Conservation (phyloP, 805 yeast genomes). For the Candida stauntonica region DNA sequence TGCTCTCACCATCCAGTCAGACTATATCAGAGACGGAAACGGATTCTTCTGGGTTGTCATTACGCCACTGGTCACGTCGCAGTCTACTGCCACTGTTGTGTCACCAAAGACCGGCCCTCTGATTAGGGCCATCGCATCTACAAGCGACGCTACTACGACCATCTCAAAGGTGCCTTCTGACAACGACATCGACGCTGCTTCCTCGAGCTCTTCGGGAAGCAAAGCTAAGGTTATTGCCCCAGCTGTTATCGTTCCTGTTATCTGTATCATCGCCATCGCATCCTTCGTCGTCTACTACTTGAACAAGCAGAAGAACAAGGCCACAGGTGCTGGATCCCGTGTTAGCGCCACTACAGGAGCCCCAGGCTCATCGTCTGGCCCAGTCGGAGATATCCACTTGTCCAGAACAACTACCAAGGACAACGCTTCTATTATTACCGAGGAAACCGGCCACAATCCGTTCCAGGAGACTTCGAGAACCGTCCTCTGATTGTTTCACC, state of each 20-base stretch:
- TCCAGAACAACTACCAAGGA: conserved; percentile 24
- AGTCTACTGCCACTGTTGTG: conserved; percentile 32
- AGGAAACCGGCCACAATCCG: conserved; percentile 25
- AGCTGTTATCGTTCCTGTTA: conserved; percentile 40
- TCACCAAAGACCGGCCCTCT: conserved; percentile 40
- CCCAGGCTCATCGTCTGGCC: too few species aligned
- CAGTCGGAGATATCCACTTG: conserved; percentile 24
- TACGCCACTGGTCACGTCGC: conserved; percentile 34
- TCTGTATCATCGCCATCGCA: conserved; percentile 29
- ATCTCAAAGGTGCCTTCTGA: conserved; percentile 40
- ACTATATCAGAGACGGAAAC: conserved; percentile 30
- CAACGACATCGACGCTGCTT: conserved; percentile 24
- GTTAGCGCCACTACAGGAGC: conserved; percentile 2
- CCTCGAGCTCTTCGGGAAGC: conserved; percentile 12
- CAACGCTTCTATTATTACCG: conserved; percentile 21
- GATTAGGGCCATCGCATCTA: conserved; percentile 32
- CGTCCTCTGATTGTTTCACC: conserved; percentile 15
- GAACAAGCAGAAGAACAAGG: conserved; percentile 20
- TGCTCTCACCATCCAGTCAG: conserved; percentile 32
- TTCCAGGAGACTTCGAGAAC: conserved; percentile 29
- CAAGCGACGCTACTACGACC: conserved; percentile 27
- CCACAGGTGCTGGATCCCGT: conserved; percentile 1
- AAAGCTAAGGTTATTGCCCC: conserved; percentile 35
- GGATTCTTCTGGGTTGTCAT: conserved; percentile 38
- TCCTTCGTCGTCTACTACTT: conserved; percentile 31